A percentile compares a stretch with the other conserved stretches of the same genome.
phyloP scores from a whole-genome alignment of 768 basidiomycete species.

The Leucogyrophana mollusca region DNA sequence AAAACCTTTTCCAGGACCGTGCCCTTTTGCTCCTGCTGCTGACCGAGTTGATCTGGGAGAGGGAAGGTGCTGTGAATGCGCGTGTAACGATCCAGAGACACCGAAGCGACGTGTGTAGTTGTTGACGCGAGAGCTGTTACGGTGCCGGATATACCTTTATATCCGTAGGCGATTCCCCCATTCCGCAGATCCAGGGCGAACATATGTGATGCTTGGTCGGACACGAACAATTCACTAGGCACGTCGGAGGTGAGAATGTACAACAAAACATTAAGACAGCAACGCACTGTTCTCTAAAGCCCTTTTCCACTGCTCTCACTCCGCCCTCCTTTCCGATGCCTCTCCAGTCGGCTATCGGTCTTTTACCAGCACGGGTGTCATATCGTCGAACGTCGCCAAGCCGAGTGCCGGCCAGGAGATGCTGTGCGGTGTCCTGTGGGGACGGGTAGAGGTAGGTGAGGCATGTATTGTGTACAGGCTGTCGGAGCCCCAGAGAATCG shows the following conservation, averaged over 20 bases:
- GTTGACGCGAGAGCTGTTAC: conserved; percentile 62
- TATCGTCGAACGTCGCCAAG: conserved; percentile 75
- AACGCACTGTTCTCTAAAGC: conserved; percentile 63
- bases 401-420: conserved; percentile 70
- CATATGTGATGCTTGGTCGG: conserved; percentile 64
- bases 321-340: conserved; percentile 60
- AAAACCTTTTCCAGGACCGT: conserved; percentile 62
- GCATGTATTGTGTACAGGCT: conserved; percentile 74
- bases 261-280: conserved; percentile 1
- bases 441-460: conserved; percentile 55
- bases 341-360: conserved; percentile 70
- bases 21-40: conserved; percentile 57
- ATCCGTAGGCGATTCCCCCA: conserved; percentile 61
- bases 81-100: conserved; percentile 65
- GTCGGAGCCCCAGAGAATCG: conserved; percentile 71
- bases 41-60: conserved; percentile 45
- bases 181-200: conserved; percentile 69
- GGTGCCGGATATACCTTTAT: conserved; percentile 76
- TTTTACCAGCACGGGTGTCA: conserved; percentile 67
- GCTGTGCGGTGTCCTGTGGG: conserved; percentile 33
- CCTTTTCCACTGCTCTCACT: conserved; percentile 56
- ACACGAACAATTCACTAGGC: conserved; percentile 64
- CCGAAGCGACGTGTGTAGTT: conserved; percentile 54
- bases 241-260: conserved; percentile 1
- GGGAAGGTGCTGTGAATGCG: conserved; percentile 65